A percentile compares a stretch with the other conserved stretches of the same genome.
Evolutionary conservation across 2,329 filamentous ascomycete genomes (phyloP).

Genomic region (Fusarium secorum): DNA sequence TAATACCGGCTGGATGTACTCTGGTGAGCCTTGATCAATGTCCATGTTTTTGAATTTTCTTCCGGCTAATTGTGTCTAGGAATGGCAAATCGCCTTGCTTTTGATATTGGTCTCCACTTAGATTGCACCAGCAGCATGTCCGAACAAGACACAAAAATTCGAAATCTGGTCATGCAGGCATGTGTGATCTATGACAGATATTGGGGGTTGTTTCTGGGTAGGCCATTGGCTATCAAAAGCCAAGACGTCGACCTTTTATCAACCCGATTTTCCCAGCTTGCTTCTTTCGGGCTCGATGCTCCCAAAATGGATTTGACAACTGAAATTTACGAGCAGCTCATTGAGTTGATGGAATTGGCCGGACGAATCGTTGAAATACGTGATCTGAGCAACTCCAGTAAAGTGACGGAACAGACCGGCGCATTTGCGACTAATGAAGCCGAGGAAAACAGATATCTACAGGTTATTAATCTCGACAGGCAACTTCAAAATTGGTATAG

Average conservation of each 20-base stretch:
- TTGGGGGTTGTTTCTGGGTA: conserved; percentile 63
- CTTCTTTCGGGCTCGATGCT: conserved; percentile 43
- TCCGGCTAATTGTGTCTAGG: conserved; percentile 34
- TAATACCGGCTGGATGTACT: conserved; percentile 63
- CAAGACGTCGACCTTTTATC: conserved; percentile 59
- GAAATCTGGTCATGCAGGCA: conserved; percentile 60
- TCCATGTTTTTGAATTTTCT: background rate
- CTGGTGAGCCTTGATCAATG: conserved; percentile 47
- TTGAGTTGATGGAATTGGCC: conserved; percentile 64
- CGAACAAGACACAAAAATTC: conserved; percentile 56
- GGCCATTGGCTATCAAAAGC: conserved; percentile 62
- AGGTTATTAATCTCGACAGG: conserved; percentile 59
- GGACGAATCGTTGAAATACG: conserved; percentile 59
- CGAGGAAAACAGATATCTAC: conserved; percentile 58
- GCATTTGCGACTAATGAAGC: conserved; percentile 43
- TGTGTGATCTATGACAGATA: conserved; percentile 63
- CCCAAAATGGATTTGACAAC: conserved; percentile 26
- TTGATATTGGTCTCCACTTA: conserved; percentile 59
- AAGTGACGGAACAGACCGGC: conserved; percentile 43
- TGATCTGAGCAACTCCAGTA: conserved; percentile 48
- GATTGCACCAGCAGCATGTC: conserved; percentile 53
- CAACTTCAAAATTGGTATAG: conserved; percentile 64
- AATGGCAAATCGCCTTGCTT: conserved; percentile 56
- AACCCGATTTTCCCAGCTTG: conserved; percentile 54
- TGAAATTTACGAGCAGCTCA: conserved; percentile 59